Percentiles rank a stretch among this genome's conserved stretches.
Evolutionary conservation across 768 basidiomycete genomes (phyloP).

Genomic region (Amanita fuliginea): DNA sequence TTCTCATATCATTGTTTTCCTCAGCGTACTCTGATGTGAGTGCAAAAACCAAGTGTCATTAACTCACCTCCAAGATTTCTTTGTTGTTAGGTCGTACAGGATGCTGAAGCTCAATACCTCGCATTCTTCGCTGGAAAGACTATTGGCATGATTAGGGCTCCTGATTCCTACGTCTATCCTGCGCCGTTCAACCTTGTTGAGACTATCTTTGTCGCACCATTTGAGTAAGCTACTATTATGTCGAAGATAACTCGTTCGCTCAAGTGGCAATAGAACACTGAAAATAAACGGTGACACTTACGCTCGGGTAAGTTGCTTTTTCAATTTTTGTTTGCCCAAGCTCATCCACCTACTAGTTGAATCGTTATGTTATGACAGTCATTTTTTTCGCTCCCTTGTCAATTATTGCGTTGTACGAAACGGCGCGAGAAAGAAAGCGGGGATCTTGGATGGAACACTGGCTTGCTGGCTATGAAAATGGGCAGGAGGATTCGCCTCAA

Average conservation of each 20-base stretch:
- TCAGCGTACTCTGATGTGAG: slow-evolving; percentile 83
- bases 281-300: slow-evolving; percentile 43
- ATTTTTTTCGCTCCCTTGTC: slow-evolving; percentile 78
- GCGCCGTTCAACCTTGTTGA: slow-evolving; percentile 92
- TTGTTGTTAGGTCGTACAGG: slow-evolving; percentile 49
- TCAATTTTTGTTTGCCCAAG: not conserved
- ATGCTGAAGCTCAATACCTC: slow-evolving; percentile 85
- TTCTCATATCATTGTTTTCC: slow-evolving; percentile 91
- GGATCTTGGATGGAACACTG: slow-evolving; percentile 60
- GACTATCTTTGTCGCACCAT: slow-evolving; percentile 65
- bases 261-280: slow-evolving; percentile 29
- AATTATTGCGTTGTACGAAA: slow-evolving; percentile 68
- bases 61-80: not conserved
- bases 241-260: not conserved
- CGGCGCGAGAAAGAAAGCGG: slow-evolving; percentile 34
- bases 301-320: slow-evolving; percentile 29
- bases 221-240: slow-evolving; percentile 50
- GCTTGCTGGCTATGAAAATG: slow-evolving; percentile 54
- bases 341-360: slow-evolving; percentile 34
- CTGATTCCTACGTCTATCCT: slow-evolving; percentile 80
- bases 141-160: slow-evolving; percentile 73
- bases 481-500: slow-evolving; percentile 35
- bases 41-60: slow-evolving; percentile 3
- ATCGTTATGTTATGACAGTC: slow-evolving; percentile 64
- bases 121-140: slow-evolving; percentile 88